Evolutionary conservation across 2,329 filamentous ascomycete genomes (phyloP), one percentile per base, ranked within the genome.

Genomic region (Fusarium sp.): DNA sequence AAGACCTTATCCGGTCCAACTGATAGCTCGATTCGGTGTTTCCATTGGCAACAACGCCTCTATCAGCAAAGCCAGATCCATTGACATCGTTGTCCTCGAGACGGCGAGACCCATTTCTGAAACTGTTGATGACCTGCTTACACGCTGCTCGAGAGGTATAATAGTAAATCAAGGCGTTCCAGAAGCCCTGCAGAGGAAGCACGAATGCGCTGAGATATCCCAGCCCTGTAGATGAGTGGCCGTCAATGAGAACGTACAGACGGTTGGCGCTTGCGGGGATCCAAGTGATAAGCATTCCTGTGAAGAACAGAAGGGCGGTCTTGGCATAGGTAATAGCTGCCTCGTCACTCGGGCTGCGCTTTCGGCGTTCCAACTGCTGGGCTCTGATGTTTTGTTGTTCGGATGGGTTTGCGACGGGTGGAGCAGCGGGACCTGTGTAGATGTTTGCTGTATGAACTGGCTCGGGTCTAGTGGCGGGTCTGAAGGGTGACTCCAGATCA

Each of bases 91-190:
- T 62, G 14, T 62, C 56, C 4, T 53, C 56, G 18, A 62, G 59
- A 30, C 20, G 59, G 9, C 25, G 56, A 11, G 37, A n/a, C 2
- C 59, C 30, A 27, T 37, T 62, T 30, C 45, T 25, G 3, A 53
- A 12, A 40, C 56, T 61, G 18, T 37, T 46, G 52, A 61, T 46
- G 1, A 32, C 20, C 30, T 62, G 57, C 18, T 46, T 61, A 10
- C 57, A 62, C 0, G 60, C 60, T 6, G 57, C 46, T 41, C 60
- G 40, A 27, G 60, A 62, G 7, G 60, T 62, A 11, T 61, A 62
- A 13, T 61, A 62, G n/a, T 62, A 62, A 5, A 62, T 62, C 22
- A 62, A 12, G 10, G 60, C 60, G 14, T 62, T 62, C 60, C 60
- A 62, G 20, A 62, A 62, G 4, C 60, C 60, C 9, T 62, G 60